Conservation (phyloP, 257 asterid species). For the Lycium barbarum region DNA sequence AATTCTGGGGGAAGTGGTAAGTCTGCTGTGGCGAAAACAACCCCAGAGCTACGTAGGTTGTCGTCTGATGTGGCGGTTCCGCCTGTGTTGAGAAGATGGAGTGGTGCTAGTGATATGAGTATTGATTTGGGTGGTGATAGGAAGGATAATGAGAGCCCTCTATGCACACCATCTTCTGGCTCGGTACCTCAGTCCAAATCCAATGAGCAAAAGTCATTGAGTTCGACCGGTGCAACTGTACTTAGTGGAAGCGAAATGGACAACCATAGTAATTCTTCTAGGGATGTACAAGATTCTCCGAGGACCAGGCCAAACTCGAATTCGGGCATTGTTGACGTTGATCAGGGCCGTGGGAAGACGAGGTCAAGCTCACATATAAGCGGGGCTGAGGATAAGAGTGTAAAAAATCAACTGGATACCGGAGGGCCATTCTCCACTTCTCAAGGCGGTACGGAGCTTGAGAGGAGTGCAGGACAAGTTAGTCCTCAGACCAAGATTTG, state of each 20-base stretch:
- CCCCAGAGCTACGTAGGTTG: constrained; percentile 73
- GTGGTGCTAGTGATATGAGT: constrained; percentile 95
- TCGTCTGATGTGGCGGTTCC: constrained; percentile 70
- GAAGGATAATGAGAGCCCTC: constrained; percentile 70
- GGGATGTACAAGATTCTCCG: constrained; percentile 46
- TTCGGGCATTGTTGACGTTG: constrained; percentile 40
- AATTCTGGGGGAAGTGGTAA: constrained; percentile 71
- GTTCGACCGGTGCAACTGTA: constrained; percentile 42
- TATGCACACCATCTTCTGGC: constrained; percentile 57
- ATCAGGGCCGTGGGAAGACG: constrained; percentile 47
- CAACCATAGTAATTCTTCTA: constrained; percentile 34
- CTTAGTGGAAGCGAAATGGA: constrained; percentile 23
- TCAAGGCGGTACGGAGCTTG: constrained; percentile 46
- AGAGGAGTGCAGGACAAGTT: constrained; percentile 34
- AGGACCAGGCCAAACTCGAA: constrained; percentile 44
- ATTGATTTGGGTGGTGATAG: constrained; percentile 67
- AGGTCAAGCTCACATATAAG: constrained; percentile 50
- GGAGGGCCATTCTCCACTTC: constrained; percentile 45
- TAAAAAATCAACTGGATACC: constrained; percentile 44
- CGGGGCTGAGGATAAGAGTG: constrained; percentile 40
- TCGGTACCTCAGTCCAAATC: constrained; percentile 42
- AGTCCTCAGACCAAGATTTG: constrained; percentile 46
- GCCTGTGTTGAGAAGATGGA: constrained; percentile 80
- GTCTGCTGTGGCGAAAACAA: constrained; percentile 61
- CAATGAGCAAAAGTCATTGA: constrained; percentile 50